Evolutionary conservation across 1,284 basidiomycete species (phyloP), one percentile per base, ranked within the genome.

Genomic region (Athelia psychrophila): DNA sequence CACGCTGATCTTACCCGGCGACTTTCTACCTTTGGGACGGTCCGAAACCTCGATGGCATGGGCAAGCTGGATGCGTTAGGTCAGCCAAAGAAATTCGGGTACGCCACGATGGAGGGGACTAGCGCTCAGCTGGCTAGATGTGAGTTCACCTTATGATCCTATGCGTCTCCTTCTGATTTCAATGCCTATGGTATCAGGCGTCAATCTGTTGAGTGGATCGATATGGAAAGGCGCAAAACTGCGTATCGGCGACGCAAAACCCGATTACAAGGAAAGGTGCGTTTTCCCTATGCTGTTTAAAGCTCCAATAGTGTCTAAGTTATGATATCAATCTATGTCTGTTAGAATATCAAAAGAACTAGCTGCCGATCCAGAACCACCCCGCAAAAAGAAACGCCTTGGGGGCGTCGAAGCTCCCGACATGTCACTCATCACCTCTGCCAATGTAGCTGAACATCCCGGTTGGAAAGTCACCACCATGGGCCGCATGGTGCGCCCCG

Each of bases 181-280:
- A 53, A 19, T 40, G 8, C 48, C 27, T 54, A 18, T 30, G 9
- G 47, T 42, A 44, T 3, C 51, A 91, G 88, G 88, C 67, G 72
- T 90, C 65, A 91, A 83, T 60, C 62, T 82, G 3, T 74, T 92
- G 8, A 91, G 86, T 57, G 89, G 90, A 24, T 81, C 86, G 9
- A 88, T 80, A 1, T 92, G 88, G 86, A 92, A 91, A 67, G 89
- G 90, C 16, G 70, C 88, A n/a, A 89, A 86, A 58, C 68, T 92
- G 25, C 78, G 88, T n/a, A 77, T 92, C 32, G 88, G 88, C 6
- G 88, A 91, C 58, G 90, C 89, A 22, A 87, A 81, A 57, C 83
- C 81, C 1, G 84, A 91, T 64, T 92, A 77, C 61, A 65, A 65
- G 5, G 81, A 84, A 61, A 74, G 83, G 87, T 86, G 44, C 18